phyloP scores from a whole-genome alignment of 345 rosid species.

The Eucalyptus melliodora region DNA sequence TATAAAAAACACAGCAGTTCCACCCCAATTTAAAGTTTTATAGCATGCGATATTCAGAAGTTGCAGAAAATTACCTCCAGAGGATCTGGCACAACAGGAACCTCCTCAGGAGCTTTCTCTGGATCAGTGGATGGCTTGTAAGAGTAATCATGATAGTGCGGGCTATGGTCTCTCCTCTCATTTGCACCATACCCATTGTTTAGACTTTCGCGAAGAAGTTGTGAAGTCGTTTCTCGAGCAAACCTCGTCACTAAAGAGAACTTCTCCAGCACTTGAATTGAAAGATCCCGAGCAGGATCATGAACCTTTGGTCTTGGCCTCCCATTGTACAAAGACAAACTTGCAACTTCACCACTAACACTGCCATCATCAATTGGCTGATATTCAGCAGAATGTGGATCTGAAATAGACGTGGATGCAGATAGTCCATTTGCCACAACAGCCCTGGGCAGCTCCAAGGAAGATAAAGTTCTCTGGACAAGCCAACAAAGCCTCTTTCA shows the following conservation, averaged over 20 bases:
- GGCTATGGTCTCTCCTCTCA: slow-evolving; percentile 42
- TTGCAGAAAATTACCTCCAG: slow-evolving; percentile 46
- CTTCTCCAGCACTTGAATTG: slow-evolving; percentile 83
- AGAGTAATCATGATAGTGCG: slow-evolving; percentile 21
- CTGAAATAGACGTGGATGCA: slow-evolving; percentile 21
- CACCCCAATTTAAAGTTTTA: neutral
- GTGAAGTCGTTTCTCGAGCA: slow-evolving; percentile 91
- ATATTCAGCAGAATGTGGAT: slow-evolving; percentile 26
- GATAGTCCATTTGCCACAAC: slow-evolving; percentile 51
- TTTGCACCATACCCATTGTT: slow-evolving; percentile 44
- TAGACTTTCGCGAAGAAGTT: slow-evolving; percentile 56
- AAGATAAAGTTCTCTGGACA: slow-evolving; percentile 71
- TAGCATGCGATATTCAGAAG: neutral
- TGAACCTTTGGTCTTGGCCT: slow-evolving; percentile 52
- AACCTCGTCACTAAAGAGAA: slow-evolving; percentile 92
- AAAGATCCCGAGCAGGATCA: slow-evolving; percentile 89
- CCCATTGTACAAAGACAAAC: slow-evolving; percentile 26
- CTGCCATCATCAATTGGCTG: slow-evolving; percentile 27
- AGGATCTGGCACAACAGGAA: slow-evolving; percentile 63
- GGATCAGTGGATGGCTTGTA: slow-evolving; percentile 17
- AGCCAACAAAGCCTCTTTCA: slow-evolving; percentile 1
- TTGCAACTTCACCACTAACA: slow-evolving; percentile 10
- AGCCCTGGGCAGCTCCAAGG: slow-evolving; percentile 84
- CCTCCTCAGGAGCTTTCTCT: slow-evolving; percentile 21
- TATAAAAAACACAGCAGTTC: neutral